A percentile compares a stretch with the other conserved stretches of the same genome.
Conservation (phyloP, 78 protist species). For the Dictyostelium firmibasis region DNA sequence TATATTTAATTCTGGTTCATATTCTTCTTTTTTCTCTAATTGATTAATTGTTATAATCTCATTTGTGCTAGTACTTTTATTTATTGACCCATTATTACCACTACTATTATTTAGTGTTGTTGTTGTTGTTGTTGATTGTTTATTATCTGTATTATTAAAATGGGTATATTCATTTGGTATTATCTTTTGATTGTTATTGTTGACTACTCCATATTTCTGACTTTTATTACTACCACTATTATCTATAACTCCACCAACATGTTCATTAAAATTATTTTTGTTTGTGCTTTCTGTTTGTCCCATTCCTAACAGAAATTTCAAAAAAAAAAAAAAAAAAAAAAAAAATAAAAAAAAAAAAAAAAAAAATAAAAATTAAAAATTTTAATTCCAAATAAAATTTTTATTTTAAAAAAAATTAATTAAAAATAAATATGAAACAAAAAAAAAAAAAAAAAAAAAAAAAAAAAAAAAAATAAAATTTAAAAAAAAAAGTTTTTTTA, state of each 20-base stretch:
- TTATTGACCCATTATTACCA: background rate
- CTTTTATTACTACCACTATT: background rate
- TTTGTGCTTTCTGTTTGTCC: slow-evolving; percentile 33
- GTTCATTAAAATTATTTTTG: background rate
- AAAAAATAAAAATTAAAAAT: background rate
- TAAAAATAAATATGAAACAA: background rate
- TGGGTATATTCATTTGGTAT: background rate
- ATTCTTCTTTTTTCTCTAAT: slow-evolving; percentile 11
- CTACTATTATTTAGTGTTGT: background rate
- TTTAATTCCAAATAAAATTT: too few species aligned
- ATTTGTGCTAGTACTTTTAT: slow-evolving; percentile 1
- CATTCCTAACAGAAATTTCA: background rate
- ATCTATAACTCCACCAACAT: background rate
- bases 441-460: background rate
- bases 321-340: background rate
- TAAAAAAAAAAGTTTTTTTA: background rate
- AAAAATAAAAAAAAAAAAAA: background rate
- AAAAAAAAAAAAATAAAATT: background rate
- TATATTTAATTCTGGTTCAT: slow-evolving; percentile 41
- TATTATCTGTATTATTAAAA: background rate
- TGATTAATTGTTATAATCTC: slow-evolving; percentile 41
- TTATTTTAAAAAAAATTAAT: too few species aligned
- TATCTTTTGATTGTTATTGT: background rate
- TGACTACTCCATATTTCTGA: background rate
- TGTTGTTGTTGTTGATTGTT: slow-evolving; percentile 1